Evolutionary conservation across 108 stramenopile species (phyloP).

Genomic region (Nitzschia inconspicua): DNA sequence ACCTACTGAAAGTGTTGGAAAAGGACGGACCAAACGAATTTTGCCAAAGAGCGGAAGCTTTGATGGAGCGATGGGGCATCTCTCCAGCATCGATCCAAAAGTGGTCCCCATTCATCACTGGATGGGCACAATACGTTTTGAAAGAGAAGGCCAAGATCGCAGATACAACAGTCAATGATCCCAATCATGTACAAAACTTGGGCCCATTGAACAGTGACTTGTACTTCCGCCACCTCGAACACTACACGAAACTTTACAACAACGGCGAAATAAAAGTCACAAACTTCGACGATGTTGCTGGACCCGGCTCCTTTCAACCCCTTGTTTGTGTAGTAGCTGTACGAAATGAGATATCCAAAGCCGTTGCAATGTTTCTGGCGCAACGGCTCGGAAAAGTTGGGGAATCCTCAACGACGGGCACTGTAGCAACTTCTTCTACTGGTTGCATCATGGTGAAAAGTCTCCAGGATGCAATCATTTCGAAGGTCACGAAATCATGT

Average conservation of each 20-base stretch:
- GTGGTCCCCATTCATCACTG: slow-evolving; percentile 65
- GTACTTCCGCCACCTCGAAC: slow-evolving; percentile 54
- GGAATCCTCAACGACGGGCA: no score
- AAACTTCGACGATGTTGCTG: slow-evolving; percentile 3
- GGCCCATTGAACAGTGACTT: slow-evolving; percentile 34
- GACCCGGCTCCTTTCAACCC: slow-evolving; percentile 22
- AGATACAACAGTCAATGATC: neutral
- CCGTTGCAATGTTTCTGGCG: slow-evolving; percentile 35
- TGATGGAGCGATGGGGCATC: slow-evolving; percentile 64
- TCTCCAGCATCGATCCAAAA: slow-evolving; percentile 41
- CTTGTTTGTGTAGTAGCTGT: slow-evolving; percentile 45
- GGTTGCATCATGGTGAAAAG: no score
- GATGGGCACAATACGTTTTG: slow-evolving; percentile 59
- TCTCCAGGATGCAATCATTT: no score
- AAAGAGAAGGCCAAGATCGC: neutral
- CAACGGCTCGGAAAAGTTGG: slow-evolving; percentile 5
- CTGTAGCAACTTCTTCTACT: no score
- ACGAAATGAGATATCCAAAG: slow-evolving; percentile 18
- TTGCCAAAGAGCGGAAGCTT: slow-evolving; percentile 34
- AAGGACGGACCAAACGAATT: slow-evolving; percentile 38
- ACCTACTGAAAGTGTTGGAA: slow-evolving; percentile 51
- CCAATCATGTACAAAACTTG: neutral
- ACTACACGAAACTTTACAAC: slow-evolving; percentile 46
- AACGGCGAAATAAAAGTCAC: slow-evolving; percentile 8
- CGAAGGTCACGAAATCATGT: neutral